Conservation (phyloP, 495 filamentous ascomycete genomes). For the Oleoguttula mirabilis region DNA sequence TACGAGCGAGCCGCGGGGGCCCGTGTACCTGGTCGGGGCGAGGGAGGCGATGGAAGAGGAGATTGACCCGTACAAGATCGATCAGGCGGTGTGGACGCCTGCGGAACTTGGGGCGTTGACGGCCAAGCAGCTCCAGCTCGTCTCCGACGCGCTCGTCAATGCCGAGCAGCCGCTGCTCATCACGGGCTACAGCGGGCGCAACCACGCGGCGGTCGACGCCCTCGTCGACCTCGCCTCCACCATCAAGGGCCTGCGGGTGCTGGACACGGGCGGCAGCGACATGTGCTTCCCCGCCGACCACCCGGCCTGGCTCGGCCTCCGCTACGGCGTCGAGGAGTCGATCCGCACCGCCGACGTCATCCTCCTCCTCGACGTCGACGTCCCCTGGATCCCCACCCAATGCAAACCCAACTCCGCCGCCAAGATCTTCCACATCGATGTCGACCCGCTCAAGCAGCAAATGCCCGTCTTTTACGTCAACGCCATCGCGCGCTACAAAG, state of each 20-base stretch:
- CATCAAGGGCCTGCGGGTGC: constrained; percentile 66
- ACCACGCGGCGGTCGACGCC: constrained; percentile 53
- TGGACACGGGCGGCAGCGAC: constrained; percentile 85
- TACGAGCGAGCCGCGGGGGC: constrained; percentile 65
- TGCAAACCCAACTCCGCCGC: constrained; percentile 33
- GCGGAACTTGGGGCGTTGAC: constrained; percentile 68
- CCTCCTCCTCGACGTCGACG: constrained; percentile 72
- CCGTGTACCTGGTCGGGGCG: constrained; percentile 74
- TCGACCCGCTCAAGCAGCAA: constrained; percentile 32
- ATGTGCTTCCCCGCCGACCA: constrained; percentile 92
- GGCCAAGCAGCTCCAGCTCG: constrained; percentile 47
- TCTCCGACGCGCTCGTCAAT: constrained; percentile 56
- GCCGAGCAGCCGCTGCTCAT: constrained; percentile 70
- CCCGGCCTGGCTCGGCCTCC: constrained; percentile 56
- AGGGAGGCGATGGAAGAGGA: constrained; percentile 91
- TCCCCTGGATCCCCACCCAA: constrained; percentile 53
- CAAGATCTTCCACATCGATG: constrained; percentile 31
- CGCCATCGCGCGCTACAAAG: constrained; percentile 62
- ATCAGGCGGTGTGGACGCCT: constrained; percentile 62
- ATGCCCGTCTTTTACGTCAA: constrained; percentile 58
- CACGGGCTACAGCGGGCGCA: constrained; percentile 73
- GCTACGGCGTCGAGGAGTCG: constrained; percentile 62
- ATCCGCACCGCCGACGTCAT: constrained; percentile 75
- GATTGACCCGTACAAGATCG: constrained; percentile 63
- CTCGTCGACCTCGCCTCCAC: constrained; percentile 67